Percentiles rank a stretch among this genome's conserved stretches.
These are phyloP conservation scores for Coniochaeta sp. DNA, from an alignment of 2,329 filamentous ascomycete genomes.

Conservation along the genomic window DNA sequence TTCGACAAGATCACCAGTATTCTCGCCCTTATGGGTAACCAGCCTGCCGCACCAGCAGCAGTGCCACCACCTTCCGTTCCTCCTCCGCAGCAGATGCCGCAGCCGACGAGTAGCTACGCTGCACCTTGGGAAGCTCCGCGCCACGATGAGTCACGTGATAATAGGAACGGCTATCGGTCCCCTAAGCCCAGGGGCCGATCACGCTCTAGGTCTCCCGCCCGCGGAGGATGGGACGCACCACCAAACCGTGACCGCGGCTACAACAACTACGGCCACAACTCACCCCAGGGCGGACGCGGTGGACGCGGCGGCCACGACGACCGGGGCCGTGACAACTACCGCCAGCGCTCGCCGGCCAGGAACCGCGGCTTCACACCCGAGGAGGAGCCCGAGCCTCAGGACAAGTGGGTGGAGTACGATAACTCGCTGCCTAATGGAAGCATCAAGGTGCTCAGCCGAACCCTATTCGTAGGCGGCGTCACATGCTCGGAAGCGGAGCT, in stretches of 20 bases:
- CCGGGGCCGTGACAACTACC: constrained; percentile 57
- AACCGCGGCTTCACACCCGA: constrained; percentile 60
- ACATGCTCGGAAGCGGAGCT: constrained; percentile 79
- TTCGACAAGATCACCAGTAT: constrained; percentile 68
- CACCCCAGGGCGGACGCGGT: constrained; percentile 46
- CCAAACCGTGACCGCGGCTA: constrained; percentile 59
- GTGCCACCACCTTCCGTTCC: constrained; percentile 19
- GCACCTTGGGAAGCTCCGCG: constrained; percentile 26
- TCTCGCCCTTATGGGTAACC: constrained; percentile 40
- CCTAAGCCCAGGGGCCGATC: constrained; percentile 47
- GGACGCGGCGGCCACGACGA: constrained; percentile 46
- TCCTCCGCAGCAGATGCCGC: constrained; percentile 26
- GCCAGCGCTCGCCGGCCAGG: constrained; percentile 76
- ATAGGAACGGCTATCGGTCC: constrained; percentile 46
- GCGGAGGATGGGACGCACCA: constrained; percentile 59
- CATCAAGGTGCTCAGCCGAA: constrained; percentile 92
- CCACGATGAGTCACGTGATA: constrained; percentile 45
- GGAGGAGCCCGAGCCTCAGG: constrained; percentile 19
- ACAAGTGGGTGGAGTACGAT: constrained; percentile 79
- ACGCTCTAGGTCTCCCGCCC: constrained; percentile 72
- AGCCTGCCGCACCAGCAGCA: constrained; percentile 12
- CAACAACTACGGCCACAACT: constrained; percentile 66
- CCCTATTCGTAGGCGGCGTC: constrained; percentile 93
- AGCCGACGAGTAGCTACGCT: constrained; percentile 31
- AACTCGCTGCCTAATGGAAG: constrained; percentile 62